Evolutionary conservation across 306 rosid genomes (phyloP).

Genomic region (Lablab purpureus): DNA sequence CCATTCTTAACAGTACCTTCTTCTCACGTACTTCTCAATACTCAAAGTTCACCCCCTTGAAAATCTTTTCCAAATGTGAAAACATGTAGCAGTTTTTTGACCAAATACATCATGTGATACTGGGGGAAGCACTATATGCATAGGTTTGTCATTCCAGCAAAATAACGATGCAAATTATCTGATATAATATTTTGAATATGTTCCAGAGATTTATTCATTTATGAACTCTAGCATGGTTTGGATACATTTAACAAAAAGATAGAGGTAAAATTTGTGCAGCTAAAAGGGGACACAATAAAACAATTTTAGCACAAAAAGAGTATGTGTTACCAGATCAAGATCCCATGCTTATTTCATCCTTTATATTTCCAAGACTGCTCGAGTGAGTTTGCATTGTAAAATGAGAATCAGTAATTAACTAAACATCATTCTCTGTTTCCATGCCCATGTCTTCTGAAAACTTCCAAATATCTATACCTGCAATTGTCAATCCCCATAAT

Average conservation of each 20-base stretch:
- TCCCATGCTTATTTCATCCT: slow-evolving; percentile 56
- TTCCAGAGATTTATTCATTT: slow-evolving; percentile 8
- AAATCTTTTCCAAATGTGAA: slow-evolving; percentile 40
- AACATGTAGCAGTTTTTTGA: slow-evolving; percentile 40
- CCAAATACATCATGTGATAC: slow-evolving; percentile 24
- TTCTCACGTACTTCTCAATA: background rate
- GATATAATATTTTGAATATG: slow-evolving; percentile 22
- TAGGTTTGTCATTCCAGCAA: slow-evolving; percentile 46
- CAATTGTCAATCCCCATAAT: slow-evolving; percentile 70
- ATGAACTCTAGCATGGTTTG: slow-evolving; percentile 22
- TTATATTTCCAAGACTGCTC: slow-evolving; percentile 81
- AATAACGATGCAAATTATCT: slow-evolving; percentile 25
- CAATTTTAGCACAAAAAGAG: slow-evolving; percentile 56
- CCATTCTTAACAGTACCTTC: background rate
- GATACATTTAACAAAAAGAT: slow-evolving; percentile 26
- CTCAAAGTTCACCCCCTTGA: slow-evolving; percentile 4
- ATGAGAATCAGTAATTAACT: slow-evolving; percentile 45
- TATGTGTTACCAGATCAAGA: slow-evolving; percentile 58
- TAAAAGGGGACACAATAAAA: slow-evolving; percentile 59
- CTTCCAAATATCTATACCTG: slow-evolving; percentile 56
- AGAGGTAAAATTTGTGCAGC: slow-evolving; percentile 32
- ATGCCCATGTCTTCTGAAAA: slow-evolving; percentile 74
- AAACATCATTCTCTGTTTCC: slow-evolving; percentile 56
- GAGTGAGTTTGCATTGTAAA: slow-evolving; percentile 63
- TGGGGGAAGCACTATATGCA: slow-evolving; percentile 60